These are phyloP conservation scores for Artemisia princeps DNA, from an alignment of 140 eudicot genomes.

Conservation along the genomic window DNA sequence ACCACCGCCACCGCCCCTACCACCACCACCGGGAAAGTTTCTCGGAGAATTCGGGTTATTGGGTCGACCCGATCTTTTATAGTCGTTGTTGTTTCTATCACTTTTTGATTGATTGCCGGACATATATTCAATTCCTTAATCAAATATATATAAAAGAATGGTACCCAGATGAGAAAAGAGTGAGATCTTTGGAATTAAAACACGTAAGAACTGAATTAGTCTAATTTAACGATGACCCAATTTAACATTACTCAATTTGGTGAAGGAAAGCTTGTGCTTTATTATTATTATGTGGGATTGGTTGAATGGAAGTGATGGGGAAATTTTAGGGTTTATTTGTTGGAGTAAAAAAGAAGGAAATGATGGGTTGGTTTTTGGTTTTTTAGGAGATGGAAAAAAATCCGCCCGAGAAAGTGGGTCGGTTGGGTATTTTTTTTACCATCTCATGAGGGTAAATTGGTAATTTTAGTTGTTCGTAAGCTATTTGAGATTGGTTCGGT, in stretches of 20 bases:
- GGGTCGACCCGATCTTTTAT: conserved; percentile 62
- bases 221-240: conserved; percentile 9
- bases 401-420: too few species aligned
- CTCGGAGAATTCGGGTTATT: conserved; percentile 41
- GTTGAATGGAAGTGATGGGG: too few species aligned
- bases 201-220: not conserved
- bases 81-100: conserved; percentile 62
- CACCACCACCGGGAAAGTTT: conserved; percentile 50
- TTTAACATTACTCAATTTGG: conserved; percentile 17
- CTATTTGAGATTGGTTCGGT: too few species aligned
- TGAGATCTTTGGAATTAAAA: conserved; percentile 43
- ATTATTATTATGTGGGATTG: not conserved
- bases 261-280: not conserved
- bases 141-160: not conserved
- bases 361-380: too few species aligned
- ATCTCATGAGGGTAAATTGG: too few species aligned
- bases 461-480: too few species aligned
- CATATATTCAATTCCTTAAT: conserved; percentile 57
- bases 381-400: too few species aligned
- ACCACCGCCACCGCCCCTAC: conserved; percentile 42
- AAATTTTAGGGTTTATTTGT: conserved; percentile 30
- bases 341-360: too few species aligned
- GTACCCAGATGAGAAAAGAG: conserved; percentile 2
- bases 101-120: conserved; percentile 77
- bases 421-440: too few species aligned